Evolutionary conservation across 2,329 filamentous ascomycete species (phyloP).

Genomic region (Lithohypha guttulata): DNA sequence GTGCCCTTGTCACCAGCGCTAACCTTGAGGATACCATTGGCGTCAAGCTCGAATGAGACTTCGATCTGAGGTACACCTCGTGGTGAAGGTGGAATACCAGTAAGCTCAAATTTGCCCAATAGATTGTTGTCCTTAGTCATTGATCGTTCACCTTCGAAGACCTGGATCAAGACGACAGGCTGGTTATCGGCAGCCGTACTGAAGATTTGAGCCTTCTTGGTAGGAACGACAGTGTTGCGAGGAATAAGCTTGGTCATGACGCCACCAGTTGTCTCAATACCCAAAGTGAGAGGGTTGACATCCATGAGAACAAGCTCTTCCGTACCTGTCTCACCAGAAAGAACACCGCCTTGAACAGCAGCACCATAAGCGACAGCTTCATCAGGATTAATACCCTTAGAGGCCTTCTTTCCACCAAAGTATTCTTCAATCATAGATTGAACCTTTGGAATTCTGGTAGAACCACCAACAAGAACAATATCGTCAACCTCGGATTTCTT

Average conservation of each 20-base stretch:
- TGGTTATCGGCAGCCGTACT: slow-evolving; percentile 95
- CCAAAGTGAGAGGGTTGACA: slow-evolving; percentile 89
- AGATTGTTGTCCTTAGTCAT: slow-evolving; percentile 97
- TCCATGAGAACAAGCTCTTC: slow-evolving; percentile 86
- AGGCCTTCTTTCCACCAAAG: slow-evolving; percentile 91
- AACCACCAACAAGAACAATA: slow-evolving; percentile 96
- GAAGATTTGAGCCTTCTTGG: slow-evolving; percentile 96
- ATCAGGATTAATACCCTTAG: slow-evolving; percentile 99
- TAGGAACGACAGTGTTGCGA: slow-evolving; percentile 88
- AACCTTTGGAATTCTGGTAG: slow-evolving; percentile 98
- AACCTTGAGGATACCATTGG: slow-evolving; percentile 97
- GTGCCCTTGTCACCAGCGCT: slow-evolving; percentile 95
- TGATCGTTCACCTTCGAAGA: slow-evolving; percentile 84
- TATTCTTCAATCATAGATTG: slow-evolving; percentile 89
- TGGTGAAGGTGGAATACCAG: slow-evolving; percentile 85
- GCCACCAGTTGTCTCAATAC: slow-evolving; percentile 94
- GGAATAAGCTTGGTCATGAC: slow-evolving; percentile 96
- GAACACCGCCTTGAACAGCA: slow-evolving; percentile 90
- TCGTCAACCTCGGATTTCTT: slow-evolving; percentile 93
- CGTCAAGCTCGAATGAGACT: slow-evolving; percentile 93
- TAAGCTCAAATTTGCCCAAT: slow-evolving; percentile 96
- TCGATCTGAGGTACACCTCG: slow-evolving; percentile 97
- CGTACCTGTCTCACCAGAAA: slow-evolving; percentile 77
- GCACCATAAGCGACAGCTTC: slow-evolving; percentile 98
- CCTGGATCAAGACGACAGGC: slow-evolving; percentile 87